Conservation (phyloP, 2,329 filamentous ascomycete species). For the Calonectria multiphialidica region DNA sequence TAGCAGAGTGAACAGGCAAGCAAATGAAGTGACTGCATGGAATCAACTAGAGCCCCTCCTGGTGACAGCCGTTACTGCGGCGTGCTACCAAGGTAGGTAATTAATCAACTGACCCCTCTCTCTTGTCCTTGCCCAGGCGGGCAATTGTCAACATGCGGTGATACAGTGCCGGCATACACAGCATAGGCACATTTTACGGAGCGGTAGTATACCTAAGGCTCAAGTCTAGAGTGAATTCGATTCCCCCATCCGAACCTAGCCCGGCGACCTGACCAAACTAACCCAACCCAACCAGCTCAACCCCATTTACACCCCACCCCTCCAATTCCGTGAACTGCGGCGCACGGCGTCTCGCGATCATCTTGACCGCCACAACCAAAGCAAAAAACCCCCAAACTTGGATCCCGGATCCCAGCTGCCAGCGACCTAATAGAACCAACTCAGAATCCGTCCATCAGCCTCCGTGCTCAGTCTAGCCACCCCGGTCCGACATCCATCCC, state of each 20-base stretch:
- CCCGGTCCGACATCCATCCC: conserved; percentile 26
- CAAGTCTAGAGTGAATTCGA: conserved; percentile 16
- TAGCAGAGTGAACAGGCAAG: conserved; percentile 6
- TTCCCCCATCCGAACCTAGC: conserved; percentile 3
- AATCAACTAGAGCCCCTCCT: conserved; percentile 13
- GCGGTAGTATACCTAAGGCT: conserved; percentile 13
- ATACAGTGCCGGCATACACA: conserved; percentile 3
- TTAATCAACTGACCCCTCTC: conserved; percentile 16
- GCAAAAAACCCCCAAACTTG: conserved; percentile 14
- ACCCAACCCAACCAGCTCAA: conserved; percentile 9
- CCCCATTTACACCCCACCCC: conserved; percentile 14
- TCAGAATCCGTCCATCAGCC: conserved; percentile 23
- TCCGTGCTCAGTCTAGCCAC: conserved; percentile 25
- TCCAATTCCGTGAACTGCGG: conserved; percentile 29
- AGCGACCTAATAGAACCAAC: conserved; percentile 11
- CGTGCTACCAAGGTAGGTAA: conserved; percentile 7
- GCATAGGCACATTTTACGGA: neutral
- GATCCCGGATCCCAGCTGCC: conserved; percentile 8
- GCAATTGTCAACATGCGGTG: conserved; percentile 11
- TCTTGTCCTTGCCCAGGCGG: neutral
- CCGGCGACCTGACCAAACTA: neutral
- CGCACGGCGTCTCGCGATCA: conserved; percentile 37
- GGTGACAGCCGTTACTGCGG: neutral
- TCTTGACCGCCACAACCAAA: conserved; percentile 39
- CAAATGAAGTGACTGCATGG: conserved; percentile 8